These are phyloP conservation scores for Penicillium italicum DNA, from an alignment of 2,329 filamentous ascomycete species.

Conservation along the genomic window DNA sequence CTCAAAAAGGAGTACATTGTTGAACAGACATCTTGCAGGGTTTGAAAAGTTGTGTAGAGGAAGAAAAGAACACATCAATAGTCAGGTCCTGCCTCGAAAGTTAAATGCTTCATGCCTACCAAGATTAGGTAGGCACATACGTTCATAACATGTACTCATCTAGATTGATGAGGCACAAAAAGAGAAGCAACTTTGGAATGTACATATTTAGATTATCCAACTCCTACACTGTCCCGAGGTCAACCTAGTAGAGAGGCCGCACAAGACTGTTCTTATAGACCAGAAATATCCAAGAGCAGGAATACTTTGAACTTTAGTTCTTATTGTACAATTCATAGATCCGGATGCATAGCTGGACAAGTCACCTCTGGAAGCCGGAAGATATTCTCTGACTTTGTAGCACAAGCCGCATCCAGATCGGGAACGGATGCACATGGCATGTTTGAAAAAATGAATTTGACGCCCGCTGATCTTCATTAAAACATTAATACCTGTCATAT, in stretches of 20 bases:
- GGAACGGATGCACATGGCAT: background rate
- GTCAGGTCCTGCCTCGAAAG: too few relatives aligned
- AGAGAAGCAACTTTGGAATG: too few relatives aligned
- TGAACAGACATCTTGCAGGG: background rate
- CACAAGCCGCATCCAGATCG: background rate
- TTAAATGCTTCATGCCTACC: too few relatives aligned
- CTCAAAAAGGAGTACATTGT: too few relatives aligned
- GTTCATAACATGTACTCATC: too few relatives aligned
- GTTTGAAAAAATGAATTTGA: slow-evolving; percentile 19
- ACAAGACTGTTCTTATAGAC: background rate
- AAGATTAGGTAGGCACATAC: too few relatives aligned
- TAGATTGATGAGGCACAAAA: too few relatives aligned
- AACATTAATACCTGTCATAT: slow-evolving; percentile 13
- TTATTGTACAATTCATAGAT: slow-evolving; percentile 7
- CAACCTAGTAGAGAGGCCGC: background rate
- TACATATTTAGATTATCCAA: background rate
- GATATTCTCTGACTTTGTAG: background rate
- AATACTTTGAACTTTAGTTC: background rate
- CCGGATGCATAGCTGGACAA: background rate
- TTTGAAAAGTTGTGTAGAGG: background rate
- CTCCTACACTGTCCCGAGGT: background rate
- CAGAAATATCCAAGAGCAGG: background rate
- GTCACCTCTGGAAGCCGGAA: background rate
- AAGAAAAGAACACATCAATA: background rate
- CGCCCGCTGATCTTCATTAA: slow-evolving; percentile 27